Evolutionary conservation across 352 stramenopile genomes (phyloP), one percentile per base, ranked within the genome.

Genomic region (Phytophthora tentaculata): DNA sequence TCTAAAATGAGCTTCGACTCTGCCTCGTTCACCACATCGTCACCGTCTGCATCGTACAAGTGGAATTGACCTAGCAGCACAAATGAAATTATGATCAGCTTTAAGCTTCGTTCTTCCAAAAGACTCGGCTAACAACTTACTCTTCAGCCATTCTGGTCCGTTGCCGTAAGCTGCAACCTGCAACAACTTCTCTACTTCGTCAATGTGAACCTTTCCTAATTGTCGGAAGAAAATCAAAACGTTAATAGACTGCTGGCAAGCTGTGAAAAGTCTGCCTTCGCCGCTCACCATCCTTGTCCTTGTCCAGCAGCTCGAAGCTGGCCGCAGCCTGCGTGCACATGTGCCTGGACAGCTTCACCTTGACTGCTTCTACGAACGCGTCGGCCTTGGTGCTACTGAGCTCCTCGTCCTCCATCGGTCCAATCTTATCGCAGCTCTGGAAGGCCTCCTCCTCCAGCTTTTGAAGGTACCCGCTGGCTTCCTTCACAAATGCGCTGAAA

Each of bases 1-100:
- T 90, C 77, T 22, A 92, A 62, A 59, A 88, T 77, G 12, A 70
- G 64, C 59, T 81, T 83, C 12, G 82, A 84, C 64, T 92, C 82
- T 26, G 55, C 48, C 53, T 91, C 81, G 19, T 74, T 84, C 26
- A 92, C 80, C 20, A 79, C 58, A 32, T 79, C 64, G 35, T 91
- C 81, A 29, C 67, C 64, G 50, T 92, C 79, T 8, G 73, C 56
- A 63, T 92, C 83, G 23, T 85, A 80, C 50, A 90, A 37, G 26
- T 85, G 62, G 41, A 92, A 92, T 44, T 89, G 82, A 23, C 67
- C 84, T 92, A 54, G n/a, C 24, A 71, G 16, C 3, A 39, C 32
- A 39, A 29, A 43, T 19, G 4, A n/a, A 43, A 64, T 0, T 5
- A 56, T 20, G 23, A 20, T 59, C 37, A 57, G 41, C 39, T 14